These are phyloP conservation scores for Tieghemostelium lacteum DNA, from an alignment of 78 protist species.

Conservation along the genomic window DNA sequence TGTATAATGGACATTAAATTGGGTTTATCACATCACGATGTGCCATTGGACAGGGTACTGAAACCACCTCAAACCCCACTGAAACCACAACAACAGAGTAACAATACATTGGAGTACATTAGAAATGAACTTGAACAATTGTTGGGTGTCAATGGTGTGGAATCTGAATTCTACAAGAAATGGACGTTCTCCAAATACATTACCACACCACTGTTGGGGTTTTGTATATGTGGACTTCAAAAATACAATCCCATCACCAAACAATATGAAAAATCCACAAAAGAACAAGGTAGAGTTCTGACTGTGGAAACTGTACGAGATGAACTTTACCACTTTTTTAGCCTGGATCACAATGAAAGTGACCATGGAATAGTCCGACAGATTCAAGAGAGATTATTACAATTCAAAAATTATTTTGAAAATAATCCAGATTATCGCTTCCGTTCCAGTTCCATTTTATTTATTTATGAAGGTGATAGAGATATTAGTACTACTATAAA, in stretches of 20 bases:
- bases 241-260: background rate
- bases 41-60: background rate
- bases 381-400: background rate
- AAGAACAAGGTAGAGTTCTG: slow-evolving; percentile 61
- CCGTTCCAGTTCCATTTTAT: slow-evolving; percentile 58
- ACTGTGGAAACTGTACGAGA: background rate
- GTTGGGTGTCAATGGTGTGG: background rate
- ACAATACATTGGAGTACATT: background rate
- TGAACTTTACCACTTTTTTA: slow-evolving; percentile 35
- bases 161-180: background rate
- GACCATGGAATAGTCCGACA: background rate
- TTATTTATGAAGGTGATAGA: slow-evolving; percentile 69
- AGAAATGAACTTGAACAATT: background rate
- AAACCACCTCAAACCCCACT: background rate
- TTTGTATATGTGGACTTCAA: slow-evolving; percentile 64
- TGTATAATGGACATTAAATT: slow-evolving; percentile 62
- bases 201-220: slow-evolving; percentile 56
- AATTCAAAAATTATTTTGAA: slow-evolving; percentile 60
- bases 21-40: slow-evolving; percentile 63
- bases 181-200: slow-evolving; percentile 58
- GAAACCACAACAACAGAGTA: background rate
- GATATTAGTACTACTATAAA: background rate
- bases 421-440: slow-evolving; percentile 69
- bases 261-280: slow-evolving; percentile 20
- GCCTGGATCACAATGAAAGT: background rate